Conservation (phyloP, 2,329 filamentous ascomycete genomes). For the Beauveria scarabaeidicola region DNA sequence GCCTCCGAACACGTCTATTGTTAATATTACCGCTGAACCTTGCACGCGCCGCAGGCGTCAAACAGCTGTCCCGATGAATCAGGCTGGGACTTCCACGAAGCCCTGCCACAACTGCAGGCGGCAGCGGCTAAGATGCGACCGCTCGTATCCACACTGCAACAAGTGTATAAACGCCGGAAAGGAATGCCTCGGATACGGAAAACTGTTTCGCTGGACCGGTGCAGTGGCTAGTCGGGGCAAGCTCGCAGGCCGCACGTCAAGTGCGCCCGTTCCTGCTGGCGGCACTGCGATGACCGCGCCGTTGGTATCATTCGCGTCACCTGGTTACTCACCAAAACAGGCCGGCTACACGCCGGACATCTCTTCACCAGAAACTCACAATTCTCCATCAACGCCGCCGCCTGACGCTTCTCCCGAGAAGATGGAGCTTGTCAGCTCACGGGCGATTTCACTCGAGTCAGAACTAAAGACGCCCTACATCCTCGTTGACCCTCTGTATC, state of each 20-base stretch:
- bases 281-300: not conserved
- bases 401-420: not conserved
- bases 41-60: not conserved
- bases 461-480: constrained; percentile 26
- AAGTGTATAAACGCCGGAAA: constrained; percentile 41
- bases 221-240: constrained; percentile 36
- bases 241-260: constrained; percentile 32
- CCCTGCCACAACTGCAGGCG: constrained; percentile 47
- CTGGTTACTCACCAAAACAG: not conserved
- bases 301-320: not conserved
- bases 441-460: constrained; percentile 13
- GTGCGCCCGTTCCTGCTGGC: constrained; percentile 18
- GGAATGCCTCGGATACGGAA: constrained; percentile 46
- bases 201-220: constrained; percentile 44
- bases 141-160: constrained; percentile 40
- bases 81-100: constrained; percentile 22
- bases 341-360: not conserved
- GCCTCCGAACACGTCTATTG: not conserved
- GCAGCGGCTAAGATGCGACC: constrained; percentile 44
- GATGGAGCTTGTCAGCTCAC: constrained; percentile 22
- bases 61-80: constrained; percentile 2
- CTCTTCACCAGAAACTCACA: not conserved
- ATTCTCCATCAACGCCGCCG: not conserved
- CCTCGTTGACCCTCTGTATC: constrained; percentile 35
- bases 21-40: not conserved